Conservation (phyloP, 345 rosid species). For the Lagerstroemia speciosa region DNA sequence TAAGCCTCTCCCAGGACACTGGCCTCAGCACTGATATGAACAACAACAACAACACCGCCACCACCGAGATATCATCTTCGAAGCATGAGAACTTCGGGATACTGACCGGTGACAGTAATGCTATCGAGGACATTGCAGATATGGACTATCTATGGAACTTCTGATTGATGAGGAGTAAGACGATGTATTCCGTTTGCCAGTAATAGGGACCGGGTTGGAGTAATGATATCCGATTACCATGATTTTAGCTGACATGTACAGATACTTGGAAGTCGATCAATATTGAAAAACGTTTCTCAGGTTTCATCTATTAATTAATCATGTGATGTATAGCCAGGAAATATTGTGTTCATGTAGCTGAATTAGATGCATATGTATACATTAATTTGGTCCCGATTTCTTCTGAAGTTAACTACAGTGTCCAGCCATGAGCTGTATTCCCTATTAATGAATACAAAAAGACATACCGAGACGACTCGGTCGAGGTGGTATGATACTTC, state of each 20-base stretch:
- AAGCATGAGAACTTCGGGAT: conserved; percentile 21
- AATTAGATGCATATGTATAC: neutral
- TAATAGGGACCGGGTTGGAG: neutral
- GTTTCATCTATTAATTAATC: neutral
- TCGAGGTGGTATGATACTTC: too few species aligned
- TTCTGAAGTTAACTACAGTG: neutral
- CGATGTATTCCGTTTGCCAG: neutral
- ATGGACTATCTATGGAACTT: conserved; percentile 33
- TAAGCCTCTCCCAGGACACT: conserved; percentile 56
- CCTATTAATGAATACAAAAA: neutral
- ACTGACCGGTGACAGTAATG: conserved; percentile 10
- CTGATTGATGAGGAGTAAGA: conserved; percentile 5
- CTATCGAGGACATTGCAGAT: conserved; percentile 26
- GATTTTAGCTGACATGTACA: neutral
- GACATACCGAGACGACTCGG: too few species aligned
- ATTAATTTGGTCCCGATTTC: neutral
- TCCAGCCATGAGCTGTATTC: neutral
- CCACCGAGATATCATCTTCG: conserved; percentile 46
- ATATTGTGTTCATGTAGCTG: neutral
- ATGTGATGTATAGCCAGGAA: neutral
- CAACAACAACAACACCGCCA: too few species aligned
- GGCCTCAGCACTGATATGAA: conserved; percentile 52
- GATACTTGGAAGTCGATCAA: neutral
- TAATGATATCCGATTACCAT: neutral
- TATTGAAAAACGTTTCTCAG: neutral